Evolutionary conservation across 208 protist genomes (phyloP), one percentile per base, ranked within the genome.

Genomic region (Angomonas desouzai): DNA sequence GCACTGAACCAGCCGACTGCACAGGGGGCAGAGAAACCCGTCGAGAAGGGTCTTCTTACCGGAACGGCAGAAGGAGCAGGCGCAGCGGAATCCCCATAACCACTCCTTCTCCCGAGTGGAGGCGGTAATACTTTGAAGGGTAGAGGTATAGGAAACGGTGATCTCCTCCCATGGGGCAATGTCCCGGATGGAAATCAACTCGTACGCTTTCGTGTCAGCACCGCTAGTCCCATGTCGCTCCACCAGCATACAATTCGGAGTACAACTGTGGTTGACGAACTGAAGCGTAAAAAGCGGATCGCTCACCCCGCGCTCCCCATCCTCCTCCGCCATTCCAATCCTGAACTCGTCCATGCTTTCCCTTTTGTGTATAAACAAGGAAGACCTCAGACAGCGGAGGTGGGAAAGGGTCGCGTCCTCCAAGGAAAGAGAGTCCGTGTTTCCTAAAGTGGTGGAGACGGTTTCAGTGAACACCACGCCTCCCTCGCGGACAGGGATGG

Each of bases 111-210:
- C 60, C 10, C 36, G 45, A 16, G 28, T 57, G 4, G 71, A 53
- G 6, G 74, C 45, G 18, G 78, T 70, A 43, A 81, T 18, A 20
- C 71, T 62, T 10, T 75, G 64, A 1, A 66, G 65, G 43, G 77
- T 79, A 2, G 81, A 48, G 28, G 81, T 62, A 64, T 88, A 93
- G 10, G 83, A 80, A 16, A 93, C 68, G 40, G 80, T 86, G 36
- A 93, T 67, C 66, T 89, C 83, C 62, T 90, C 86, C 7, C 80
- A 81, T 10, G 59, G 64, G 20, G 74, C 69, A 64, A 93, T 90
- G 48, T 79, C 49, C 20, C 77, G 67, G 33, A 90, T 61, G 1
- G 81, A 71, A 13, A 93, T 64, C n/a, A 89, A 55, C 22, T 13
- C 57, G 28, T 48, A 25, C 10, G 4, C 55, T 47, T 43, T 23